Evolutionary conservation across 805 yeast species (phyloP).

Genomic region (Kodamaea kaohsiungensis): DNA sequence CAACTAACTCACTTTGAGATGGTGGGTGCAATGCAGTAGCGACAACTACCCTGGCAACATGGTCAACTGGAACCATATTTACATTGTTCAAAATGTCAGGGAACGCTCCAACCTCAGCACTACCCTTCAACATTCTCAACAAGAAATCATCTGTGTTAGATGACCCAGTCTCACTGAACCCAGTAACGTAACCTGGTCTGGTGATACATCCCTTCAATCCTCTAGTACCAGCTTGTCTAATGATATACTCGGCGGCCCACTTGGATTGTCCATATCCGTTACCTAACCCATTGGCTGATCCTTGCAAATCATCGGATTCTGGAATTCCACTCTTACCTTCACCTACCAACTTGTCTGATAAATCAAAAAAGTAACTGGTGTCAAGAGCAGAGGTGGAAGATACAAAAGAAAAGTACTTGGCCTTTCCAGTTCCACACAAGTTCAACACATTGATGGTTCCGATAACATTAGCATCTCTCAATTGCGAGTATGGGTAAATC

Average conservation of each 20-base stretch:
- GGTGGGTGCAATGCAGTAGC: conserved; percentile 85
- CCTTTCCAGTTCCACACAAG: conserved; percentile 73
- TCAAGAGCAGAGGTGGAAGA: conserved; percentile 95
- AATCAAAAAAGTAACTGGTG: conserved; percentile 71
- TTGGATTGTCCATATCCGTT: conserved; percentile 97
- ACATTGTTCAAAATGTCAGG: conserved; percentile 88
- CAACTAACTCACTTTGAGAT: conserved; percentile 51
- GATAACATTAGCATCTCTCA: conserved; percentile 91
- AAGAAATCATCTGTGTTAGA: conserved; percentile 96
- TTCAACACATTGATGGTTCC: conserved; percentile 83
- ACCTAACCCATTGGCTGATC: conserved; percentile 79
- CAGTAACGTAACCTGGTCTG: conserved; percentile 96
- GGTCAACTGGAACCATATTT: conserved; percentile 98
- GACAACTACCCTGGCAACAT: conserved; percentile 88
- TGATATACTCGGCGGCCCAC: conserved; percentile 93
- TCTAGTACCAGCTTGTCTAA: conserved; percentile 81
- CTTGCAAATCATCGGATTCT: conserved; percentile 81
- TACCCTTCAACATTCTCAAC: conserved; percentile 91
- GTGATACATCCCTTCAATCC: conserved; percentile 89
- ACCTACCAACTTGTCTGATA: conserved; percentile 69
- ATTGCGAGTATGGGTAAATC: conserved; percentile 91
- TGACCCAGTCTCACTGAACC: conserved; percentile 80
- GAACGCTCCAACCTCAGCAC: conserved; percentile 79
- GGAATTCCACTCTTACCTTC: conserved; percentile 71
- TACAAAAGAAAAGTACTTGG: conserved; percentile 86